Evolutionary conservation across 805 yeast species (phyloP).

Genomic region (Tetrapisispora iriomotensis): DNA sequence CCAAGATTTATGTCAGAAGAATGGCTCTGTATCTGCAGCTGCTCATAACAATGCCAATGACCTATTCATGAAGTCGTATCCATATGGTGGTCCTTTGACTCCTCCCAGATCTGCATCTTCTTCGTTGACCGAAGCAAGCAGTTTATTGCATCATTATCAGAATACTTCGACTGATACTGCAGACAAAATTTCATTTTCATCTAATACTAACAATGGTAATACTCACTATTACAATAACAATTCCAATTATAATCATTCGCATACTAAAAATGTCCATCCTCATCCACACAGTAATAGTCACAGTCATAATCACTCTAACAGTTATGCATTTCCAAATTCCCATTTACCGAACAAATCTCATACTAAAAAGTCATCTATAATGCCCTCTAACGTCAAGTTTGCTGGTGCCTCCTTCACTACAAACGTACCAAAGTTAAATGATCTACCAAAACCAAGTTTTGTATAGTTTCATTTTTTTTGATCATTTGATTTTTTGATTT

Average conservation of each 20-base stretch:
- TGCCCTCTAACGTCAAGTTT: constrained; percentile 7
- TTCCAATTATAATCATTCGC: not conserved
- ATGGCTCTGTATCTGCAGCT: too few relatives aligned
- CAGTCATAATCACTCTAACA: too few relatives aligned
- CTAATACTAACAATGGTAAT: not conserved
- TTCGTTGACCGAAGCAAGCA: not conserved
- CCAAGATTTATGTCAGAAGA: too few relatives aligned
- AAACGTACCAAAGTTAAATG: constrained; percentile 22
- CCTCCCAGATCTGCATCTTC: constrained; percentile 2
- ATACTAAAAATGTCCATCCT: too few relatives aligned
- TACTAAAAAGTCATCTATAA: not conserved
- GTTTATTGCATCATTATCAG: not conserved
- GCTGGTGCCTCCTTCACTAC: constrained; percentile 31
- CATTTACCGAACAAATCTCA: too few relatives aligned
- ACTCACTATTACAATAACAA: not conserved
- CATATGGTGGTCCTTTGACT: not conserved
- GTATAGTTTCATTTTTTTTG: not conserved
- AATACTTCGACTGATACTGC: too few relatives aligned
- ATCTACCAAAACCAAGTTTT: constrained; percentile 26
- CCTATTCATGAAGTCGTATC: constrained; percentile 1
- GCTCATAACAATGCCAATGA: not conserved
- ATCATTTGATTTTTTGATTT: not conserved
- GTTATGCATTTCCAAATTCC: too few relatives aligned
- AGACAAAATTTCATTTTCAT: not conserved
- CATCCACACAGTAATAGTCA: too few relatives aligned